Base-by-base conservation (phyloP, 306 rosid genomes). In the Herpetospermum pedunculosum region DNA sequence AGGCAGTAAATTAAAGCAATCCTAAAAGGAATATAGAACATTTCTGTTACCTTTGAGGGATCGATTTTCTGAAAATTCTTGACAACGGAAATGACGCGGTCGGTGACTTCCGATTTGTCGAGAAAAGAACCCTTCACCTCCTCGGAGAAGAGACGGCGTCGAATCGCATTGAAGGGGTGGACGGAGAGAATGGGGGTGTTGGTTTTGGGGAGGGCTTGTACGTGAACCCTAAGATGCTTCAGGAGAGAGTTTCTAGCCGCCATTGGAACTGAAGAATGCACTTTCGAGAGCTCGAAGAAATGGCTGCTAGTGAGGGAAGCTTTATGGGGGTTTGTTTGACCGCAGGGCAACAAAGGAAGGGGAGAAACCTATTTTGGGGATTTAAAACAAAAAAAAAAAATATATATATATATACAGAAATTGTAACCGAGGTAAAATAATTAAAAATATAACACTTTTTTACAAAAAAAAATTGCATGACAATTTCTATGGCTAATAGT, bases 61-160 rank as follows among this genome's bases (percentile, higher is more conserved):
- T 94, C 95, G 26, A 91, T 90, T 80, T 94, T 94, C 87, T 91
- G 96, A 85, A 91, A 94, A 72, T 88, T 94, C 85, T 94, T 94
- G 78, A 94, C 97, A 37, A 93, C 94, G 47, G 87, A 79, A 76
- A 94, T 73, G 59, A 94, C 92, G 53, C 99, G 97, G 81, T 94
- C 99, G 37, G 96, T 59, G 81, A 94, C 99, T 84, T 94, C 99
- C 12, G 95, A 84, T 68, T 94, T 94, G 81, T 94, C 97, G 67
- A 94, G 98, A 79, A 94, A 94, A 37, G 82, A 67, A 14, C 96
- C 97, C 69, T 82, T 82, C 29, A 84, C 89, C 77, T 94, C 97
- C 72, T 94, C 99, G 23, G 92, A 80, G 78, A 80, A 89, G 58
- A 83, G 78, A 16, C 85, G 91, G 75, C 89, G 82, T 15, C 85